These are phyloP conservation scores for Triticum aestivum DNA, from an alignment of 176 grass and related monocot species.

Conservation along the genomic window DNA sequence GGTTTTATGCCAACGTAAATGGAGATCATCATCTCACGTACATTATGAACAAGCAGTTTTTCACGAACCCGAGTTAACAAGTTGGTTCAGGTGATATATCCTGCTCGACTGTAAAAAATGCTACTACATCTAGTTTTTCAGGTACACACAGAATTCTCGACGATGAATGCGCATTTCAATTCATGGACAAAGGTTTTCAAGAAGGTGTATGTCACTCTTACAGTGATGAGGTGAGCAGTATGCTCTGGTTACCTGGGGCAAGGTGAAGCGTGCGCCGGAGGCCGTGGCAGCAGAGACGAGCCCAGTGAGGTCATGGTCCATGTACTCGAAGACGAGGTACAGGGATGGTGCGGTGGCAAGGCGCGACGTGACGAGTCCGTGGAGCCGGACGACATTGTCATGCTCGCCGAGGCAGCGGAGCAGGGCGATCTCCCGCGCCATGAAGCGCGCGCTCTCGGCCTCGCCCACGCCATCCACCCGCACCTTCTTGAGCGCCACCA, in stretches of 20 bases:
- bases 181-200: neutral
- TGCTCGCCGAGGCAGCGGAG: conserved; percentile 73
- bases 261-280: conserved; percentile 56
- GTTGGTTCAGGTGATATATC: too few species aligned
- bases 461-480: conserved; percentile 59
- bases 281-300: conserved; percentile 42
- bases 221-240: too few species aligned
- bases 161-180: too few species aligned
- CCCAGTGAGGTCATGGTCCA: conserved; percentile 95
- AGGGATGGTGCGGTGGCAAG: conserved; percentile 73
- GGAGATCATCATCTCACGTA: neutral
- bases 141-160: too few species aligned
- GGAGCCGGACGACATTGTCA: conserved; percentile 65
- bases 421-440: conserved; percentile 86
- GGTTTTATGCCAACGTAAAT: neutral
- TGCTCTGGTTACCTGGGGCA: conserved; percentile 59
- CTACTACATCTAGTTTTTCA: too few species aligned
- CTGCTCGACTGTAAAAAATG: too few species aligned
- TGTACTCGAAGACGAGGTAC: conserved; percentile 95
- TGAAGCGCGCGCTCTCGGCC: conserved; percentile 75
- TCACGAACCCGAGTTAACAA: too few species aligned
- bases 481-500: conserved; percentile 98
- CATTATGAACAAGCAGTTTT: neutral
- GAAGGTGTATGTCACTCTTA: neutral
- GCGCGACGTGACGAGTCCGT: conserved; percentile 80